Percentiles rank a stretch among this genome's conserved stretches.
These are phyloP conservation scores for Beauveria sp. DNA, from an alignment of 2,329 filamentous ascomycete species.

Conservation along the genomic window DNA sequence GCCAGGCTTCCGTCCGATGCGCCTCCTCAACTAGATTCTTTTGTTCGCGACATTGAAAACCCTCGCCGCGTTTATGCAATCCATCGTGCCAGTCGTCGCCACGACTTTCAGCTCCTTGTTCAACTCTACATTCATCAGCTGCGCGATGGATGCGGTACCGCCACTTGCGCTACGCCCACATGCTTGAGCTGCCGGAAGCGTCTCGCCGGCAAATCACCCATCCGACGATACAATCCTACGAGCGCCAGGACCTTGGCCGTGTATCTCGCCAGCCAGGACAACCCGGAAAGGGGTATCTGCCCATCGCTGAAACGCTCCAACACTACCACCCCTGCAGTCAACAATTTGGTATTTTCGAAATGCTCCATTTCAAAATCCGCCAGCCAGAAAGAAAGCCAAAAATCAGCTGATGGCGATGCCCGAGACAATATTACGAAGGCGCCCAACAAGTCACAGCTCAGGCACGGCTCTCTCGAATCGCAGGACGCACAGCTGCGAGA, in stretches of 20 bases:
- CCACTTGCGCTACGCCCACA: constrained; percentile 63
- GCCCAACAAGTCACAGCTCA: not conserved
- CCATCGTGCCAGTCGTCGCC: constrained; percentile 51
- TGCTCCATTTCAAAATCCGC: constrained; percentile 21
- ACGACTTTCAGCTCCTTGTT: constrained; percentile 59
- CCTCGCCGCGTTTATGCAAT: constrained; percentile 54
- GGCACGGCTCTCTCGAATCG: not conserved
- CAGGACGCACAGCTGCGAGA: not conserved
- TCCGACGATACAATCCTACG: constrained; percentile 70
- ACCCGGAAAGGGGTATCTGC: constrained; percentile 65
- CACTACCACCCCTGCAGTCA: constrained; percentile 36
- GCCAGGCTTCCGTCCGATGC: constrained; percentile 52
- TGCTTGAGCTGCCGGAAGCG: constrained; percentile 74
- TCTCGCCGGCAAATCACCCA: constrained; percentile 56
- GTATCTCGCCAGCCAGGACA: constrained; percentile 71
- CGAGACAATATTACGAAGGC: not conserved
- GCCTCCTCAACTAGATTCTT: constrained; percentile 46
- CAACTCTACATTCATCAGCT: constrained; percentile 70
- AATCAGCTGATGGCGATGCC: constrained; percentile 31
- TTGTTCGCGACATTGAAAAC: constrained; percentile 52
- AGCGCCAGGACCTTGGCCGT: constrained; percentile 76
- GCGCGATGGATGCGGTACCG: constrained; percentile 67
- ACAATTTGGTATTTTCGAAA: constrained; percentile 37
- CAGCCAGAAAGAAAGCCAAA: constrained; percentile 38
- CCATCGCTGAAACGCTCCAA: constrained; percentile 36